These are phyloP conservation scores for Cladosporium sp. DNA, from an alignment of 2,329 filamentous ascomycete genomes.

Conservation along the genomic window DNA sequence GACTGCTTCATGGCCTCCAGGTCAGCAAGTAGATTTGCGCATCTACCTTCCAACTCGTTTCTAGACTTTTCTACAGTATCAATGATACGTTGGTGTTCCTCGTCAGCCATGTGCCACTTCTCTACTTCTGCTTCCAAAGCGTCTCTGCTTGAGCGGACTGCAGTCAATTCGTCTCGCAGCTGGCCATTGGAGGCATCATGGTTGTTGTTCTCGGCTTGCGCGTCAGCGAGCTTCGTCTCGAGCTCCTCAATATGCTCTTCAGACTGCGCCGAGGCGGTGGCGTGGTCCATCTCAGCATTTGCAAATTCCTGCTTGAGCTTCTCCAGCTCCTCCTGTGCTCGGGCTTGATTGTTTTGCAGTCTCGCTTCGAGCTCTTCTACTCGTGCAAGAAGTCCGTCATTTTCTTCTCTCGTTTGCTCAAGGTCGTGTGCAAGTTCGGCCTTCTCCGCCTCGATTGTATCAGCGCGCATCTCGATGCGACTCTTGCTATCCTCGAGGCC, in stretches of 20 bases:
- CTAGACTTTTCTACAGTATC: neutral
- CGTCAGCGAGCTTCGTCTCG: neutral
- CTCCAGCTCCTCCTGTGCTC: conserved; percentile 33
- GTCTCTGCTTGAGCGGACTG: conserved; percentile 1
- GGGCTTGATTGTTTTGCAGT: conserved; percentile 33
- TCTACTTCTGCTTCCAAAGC: neutral
- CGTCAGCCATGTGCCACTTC: neutral
- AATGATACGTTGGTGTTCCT: neutral
- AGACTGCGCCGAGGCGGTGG: conserved; percentile 36
- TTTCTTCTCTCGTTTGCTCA: conserved; percentile 36
- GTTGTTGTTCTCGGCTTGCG: conserved; percentile 9
- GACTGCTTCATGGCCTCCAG: neutral
- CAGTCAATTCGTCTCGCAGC: conserved; percentile 13
- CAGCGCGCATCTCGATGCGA: conserved; percentile 33
- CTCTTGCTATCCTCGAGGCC: conserved; percentile 36
- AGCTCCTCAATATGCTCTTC: conserved; percentile 8
- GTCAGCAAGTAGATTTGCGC: neutral
- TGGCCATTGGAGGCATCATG: neutral
- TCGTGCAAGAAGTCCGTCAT: conserved; percentile 39
- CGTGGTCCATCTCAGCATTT: conserved; percentile 41
- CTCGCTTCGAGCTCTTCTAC: conserved; percentile 35
- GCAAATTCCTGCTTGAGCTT: conserved; percentile 39
- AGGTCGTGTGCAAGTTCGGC: conserved; percentile 35
- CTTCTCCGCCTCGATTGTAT: conserved; percentile 39
- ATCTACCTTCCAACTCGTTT: conserved; percentile 1